Conservation (phyloP, 805 yeast species). For the Geotrichum ghanense region DNA sequence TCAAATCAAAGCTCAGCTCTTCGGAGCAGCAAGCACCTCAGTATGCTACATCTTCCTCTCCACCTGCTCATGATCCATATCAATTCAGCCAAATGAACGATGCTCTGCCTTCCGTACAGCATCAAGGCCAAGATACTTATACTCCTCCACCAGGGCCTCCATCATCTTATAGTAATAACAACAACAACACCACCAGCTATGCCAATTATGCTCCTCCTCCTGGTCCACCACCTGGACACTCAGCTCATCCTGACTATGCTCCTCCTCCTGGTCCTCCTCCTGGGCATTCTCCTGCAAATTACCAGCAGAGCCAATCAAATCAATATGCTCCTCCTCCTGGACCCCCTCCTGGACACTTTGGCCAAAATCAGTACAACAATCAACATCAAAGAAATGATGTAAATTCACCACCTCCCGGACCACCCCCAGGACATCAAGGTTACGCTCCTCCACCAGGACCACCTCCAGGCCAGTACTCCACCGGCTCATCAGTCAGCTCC, state of each 20-base stretch:
- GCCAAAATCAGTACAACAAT: not conserved
- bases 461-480: not conserved
- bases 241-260: not conserved
- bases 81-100: too few species aligned
- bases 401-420: not conserved
- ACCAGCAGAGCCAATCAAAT: too few species aligned
- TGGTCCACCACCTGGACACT: not conserved
- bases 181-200: too few species aligned
- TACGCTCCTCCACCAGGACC: not conserved
- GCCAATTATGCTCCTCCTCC: not conserved
- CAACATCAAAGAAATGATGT: not conserved
- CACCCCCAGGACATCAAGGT: not conserved
- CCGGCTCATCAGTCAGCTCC: not conserved
- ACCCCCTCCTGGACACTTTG: not conserved
- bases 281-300: too few species aligned
- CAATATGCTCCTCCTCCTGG: not conserved
- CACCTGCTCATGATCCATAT: too few species aligned
- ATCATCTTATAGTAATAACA: too few species aligned
- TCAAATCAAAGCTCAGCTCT: too few species aligned
- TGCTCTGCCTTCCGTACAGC: too few species aligned
- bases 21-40: too few species aligned
- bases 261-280: constrained; percentile 10
- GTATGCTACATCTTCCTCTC: too few species aligned
- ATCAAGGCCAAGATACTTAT: too few species aligned
- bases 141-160: too few species aligned